Evolutionary conservation across 768 basidiomycete genomes (phyloP), one percentile per base, ranked within the genome.

Genomic region (Serendipita sp.): DNA sequence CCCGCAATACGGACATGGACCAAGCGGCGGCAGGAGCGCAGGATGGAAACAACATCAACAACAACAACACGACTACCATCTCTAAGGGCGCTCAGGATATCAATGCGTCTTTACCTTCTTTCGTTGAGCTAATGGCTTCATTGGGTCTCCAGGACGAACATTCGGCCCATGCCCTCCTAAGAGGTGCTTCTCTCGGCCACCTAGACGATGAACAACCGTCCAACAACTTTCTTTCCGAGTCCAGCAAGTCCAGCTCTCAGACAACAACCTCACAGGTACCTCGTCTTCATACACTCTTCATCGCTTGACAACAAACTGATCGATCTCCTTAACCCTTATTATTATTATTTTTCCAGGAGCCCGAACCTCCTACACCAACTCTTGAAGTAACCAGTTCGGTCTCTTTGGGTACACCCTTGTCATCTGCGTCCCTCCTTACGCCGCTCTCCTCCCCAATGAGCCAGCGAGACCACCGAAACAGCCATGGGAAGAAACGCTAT

Each of bases 51-150:
- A 16, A 13, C 50, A 8, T 23, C 23, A 23, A 23, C 23, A 23
- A 23, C 23, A 23, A 8, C 8, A 16, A 13, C 50, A 8, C 27
- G 50, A 27, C 40, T 13, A 40, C 40, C 40, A 40, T 40, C 40
- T 40, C 40, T 40, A 40, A 40, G 0, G 13, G 40, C 40, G 5
- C 40, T 40, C 40, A 40, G 40, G 40, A 40, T 63, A 23, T 16
- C 62, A 60, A 60, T 34, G 29, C 55, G 15, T 64, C 86, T 70
- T 83, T 91, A 69, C 89, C 89, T 70, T 90, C 89, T 64, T 91
- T 91, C 73, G 83, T 88, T 65, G 84, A 90, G 76, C 86, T 91
- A 72, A 88, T 91, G 87, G 82, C 82, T 67, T 82, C 89, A 66
- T 78, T 91, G 68, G 89, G 87, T 67, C 78, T 91, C 73, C 82